These are phyloP conservation scores for Heimioporus punctisporus DNA, from an alignment of 1,284 basidiomycete species.

Conservation along the genomic window DNA sequence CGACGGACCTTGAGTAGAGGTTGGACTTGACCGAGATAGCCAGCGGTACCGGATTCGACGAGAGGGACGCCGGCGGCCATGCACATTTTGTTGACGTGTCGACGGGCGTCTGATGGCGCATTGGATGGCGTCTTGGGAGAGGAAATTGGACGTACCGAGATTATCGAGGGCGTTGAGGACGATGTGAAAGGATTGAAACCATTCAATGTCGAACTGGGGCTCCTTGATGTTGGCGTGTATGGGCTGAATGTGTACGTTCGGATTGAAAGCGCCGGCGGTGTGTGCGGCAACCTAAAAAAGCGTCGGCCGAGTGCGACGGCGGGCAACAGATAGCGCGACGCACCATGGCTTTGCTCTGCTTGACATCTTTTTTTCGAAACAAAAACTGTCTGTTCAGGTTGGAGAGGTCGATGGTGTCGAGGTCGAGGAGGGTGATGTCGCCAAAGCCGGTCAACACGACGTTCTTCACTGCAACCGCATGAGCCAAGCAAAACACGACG, in stretches of 20 bases:
- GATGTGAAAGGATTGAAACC: conserved; percentile 91
- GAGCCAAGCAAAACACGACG: too few species aligned
- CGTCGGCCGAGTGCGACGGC: too few species aligned
- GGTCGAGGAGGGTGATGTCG: conserved; percentile 91
- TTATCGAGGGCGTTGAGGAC: conserved; percentile 98
- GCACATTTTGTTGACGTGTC: conserved; percentile 98
- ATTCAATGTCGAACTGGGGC: conserved; percentile 85
- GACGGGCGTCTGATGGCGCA: conserved; percentile 71
- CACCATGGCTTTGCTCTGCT: conserved; percentile 93
- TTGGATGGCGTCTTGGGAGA: too few species aligned
- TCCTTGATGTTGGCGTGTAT: conserved; percentile 98
- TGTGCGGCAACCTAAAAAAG: conserved; percentile 82
- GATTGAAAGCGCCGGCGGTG: conserved; percentile 92
- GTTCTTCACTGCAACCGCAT: conserved; percentile 80
- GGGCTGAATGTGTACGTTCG: conserved; percentile 85
- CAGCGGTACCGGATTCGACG: conserved; percentile 97
- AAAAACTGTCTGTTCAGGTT: conserved; percentile 99
- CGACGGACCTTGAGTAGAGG: conserved; percentile 66
- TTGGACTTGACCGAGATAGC: conserved; percentile 90
- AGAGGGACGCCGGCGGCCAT: conserved; percentile 90
- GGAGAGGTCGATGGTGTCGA: conserved; percentile 99
- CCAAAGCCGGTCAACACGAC: conserved; percentile 93
- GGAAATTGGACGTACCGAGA: conserved; percentile 54
- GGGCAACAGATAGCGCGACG: neutral
- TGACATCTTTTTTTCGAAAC: conserved; percentile 97